phyloP scores from a whole-genome alignment of 345 rosid species.

The Odontarrhena argentea region DNA sequence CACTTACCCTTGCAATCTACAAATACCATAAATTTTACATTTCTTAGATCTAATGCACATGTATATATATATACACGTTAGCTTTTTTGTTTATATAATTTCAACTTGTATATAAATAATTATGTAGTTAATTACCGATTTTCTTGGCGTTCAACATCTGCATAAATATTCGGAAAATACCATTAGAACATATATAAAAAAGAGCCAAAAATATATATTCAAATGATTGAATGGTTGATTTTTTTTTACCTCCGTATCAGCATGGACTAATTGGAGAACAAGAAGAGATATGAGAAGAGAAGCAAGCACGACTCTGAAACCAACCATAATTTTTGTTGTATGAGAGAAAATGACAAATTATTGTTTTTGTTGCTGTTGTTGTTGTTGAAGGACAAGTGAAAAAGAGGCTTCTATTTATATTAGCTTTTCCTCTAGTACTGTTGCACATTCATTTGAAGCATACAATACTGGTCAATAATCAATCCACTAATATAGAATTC shows the following conservation, averaged over 20 bases:
- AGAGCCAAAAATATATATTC: background rate
- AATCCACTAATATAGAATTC: constrained; percentile 4
- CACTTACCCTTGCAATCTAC: constrained; percentile 61
- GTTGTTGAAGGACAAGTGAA: background rate
- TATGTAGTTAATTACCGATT: constrained; percentile 26
- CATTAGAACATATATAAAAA: background rate
- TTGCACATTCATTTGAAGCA: background rate
- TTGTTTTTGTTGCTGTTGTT: background rate
- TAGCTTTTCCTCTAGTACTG: background rate
- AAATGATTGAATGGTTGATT: background rate
- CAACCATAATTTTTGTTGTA: constrained; percentile 37
- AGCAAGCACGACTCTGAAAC: constrained; percentile 42
- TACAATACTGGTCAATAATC: background rate
- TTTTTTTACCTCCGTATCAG: constrained; percentile 23
- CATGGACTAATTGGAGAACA: constrained; percentile 43
- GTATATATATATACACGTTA: background rate
- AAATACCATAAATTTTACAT: background rate
- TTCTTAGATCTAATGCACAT: background rate
- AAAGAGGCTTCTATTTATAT: constrained; percentile 3
- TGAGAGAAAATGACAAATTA: background rate
- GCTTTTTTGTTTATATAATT: background rate
- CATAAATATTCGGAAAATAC: background rate
- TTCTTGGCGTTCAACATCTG: constrained; percentile 13
- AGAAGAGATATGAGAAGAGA: constrained; percentile 54
- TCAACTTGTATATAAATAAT: constrained; percentile 16